These are phyloP conservation scores for Phoenix dactylifera DNA, from an alignment of 176 grass and related monocot genomes.

Conservation along the genomic window DNA sequence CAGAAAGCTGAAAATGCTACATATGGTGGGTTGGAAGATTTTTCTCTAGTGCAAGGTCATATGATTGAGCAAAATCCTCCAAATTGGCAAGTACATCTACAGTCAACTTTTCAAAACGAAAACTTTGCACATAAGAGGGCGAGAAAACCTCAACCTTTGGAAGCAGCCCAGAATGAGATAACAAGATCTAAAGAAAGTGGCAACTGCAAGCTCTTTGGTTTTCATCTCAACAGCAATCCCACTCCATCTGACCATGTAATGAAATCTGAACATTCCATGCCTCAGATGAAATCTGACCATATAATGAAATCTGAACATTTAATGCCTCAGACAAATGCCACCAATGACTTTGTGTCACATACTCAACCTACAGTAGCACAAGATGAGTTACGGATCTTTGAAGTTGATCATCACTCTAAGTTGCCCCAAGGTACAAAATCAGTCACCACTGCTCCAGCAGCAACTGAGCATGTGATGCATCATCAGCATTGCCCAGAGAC, in stretches of 20 bases:
- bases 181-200: constrained; percentile 54
- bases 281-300: constrained; percentile 19
- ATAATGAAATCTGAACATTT: constrained; percentile 34
- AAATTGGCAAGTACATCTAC: neutral
- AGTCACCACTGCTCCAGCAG: constrained; percentile 41
- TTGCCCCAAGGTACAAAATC: constrained; percentile 27
- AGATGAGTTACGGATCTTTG: constrained; percentile 29
- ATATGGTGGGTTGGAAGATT: constrained; percentile 29
- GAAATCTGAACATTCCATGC: too few species aligned
- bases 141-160: constrained; percentile 39
- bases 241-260: constrained; percentile 38
- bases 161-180: constrained; percentile 45
- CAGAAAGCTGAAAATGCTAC: constrained; percentile 27
- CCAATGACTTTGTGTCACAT: constrained; percentile 35
- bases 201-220: constrained; percentile 81
- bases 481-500: constrained; percentile 31
- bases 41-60: constrained; percentile 28
- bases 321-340: constrained; percentile 39
- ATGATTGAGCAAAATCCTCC: constrained; percentile 25
- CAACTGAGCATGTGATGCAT: constrained; percentile 42
- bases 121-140: constrained; percentile 27
- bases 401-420: constrained; percentile 54
- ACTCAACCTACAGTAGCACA: constrained; percentile 17
- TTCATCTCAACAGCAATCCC: constrained; percentile 47
- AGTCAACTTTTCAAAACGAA: constrained; percentile 21